Conservation (phyloP, 2,329 filamentous ascomycete genomes). For the Monilinia fructigena region DNA sequence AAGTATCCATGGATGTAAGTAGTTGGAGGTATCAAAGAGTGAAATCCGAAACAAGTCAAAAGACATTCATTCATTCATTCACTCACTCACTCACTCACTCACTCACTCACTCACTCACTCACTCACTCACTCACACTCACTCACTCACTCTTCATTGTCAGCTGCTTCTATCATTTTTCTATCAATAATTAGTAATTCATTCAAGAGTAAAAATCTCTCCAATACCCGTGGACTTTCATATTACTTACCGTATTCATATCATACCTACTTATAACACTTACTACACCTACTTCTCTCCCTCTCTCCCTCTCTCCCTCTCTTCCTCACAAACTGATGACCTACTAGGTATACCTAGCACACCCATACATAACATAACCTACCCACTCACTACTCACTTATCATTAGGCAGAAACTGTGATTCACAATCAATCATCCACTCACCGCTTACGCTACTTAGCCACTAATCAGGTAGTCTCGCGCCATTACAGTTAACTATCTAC, state of each 20-base stretch:
- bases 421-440: constrained; percentile 11
- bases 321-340: neutral
- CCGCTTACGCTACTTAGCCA: constrained; percentile 20
- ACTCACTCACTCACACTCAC: neutral
- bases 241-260: neutral
- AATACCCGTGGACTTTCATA: no score
- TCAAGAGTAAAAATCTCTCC: no score
- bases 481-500: constrained; percentile 1
- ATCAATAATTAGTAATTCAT: no score
- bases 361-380: no score
- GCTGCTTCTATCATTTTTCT: no score
- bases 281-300: neutral
- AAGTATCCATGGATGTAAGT: no score
- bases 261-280: neutral
- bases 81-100: neutral
- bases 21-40: no score
- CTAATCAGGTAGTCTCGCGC: constrained; percentile 4
- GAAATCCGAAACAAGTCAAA: constrained; percentile 11
- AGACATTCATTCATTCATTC: no score
- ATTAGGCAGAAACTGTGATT: neutral
- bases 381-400: neutral
- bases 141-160: neutral
- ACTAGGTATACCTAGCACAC: no score
- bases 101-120: neutral
- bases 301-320: neutral